These are phyloP conservation scores for Sporothrix brunneoviolacea DNA, from an alignment of 2,329 filamentous ascomycete species.

Conservation along the genomic window DNA sequence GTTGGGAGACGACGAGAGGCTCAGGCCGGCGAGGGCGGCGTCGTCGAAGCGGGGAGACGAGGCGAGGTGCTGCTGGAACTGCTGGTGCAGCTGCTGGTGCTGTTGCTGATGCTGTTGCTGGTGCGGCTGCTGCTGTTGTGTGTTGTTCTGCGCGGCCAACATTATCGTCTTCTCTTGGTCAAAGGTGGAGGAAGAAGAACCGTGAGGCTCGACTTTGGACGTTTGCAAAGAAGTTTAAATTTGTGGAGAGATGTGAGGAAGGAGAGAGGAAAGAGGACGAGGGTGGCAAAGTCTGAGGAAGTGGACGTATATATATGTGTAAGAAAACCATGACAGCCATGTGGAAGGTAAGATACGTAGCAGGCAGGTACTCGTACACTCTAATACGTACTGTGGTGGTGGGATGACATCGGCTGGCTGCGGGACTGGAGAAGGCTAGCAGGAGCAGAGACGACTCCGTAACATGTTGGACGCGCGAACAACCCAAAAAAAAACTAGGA, in stretches of 20 bases:
- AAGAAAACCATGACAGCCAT: background rate
- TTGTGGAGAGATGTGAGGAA: conserved; percentile 2
- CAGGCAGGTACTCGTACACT: conserved; percentile 2
- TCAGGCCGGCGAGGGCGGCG: conserved; percentile 19
- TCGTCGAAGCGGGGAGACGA: conserved; percentile 14
- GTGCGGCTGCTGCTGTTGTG: conserved; percentile 19
- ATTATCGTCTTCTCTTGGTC: conserved; percentile 13
- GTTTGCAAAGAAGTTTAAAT: background rate
- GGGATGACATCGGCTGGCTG: conserved; percentile 11
- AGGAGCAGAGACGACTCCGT: too few species aligned
- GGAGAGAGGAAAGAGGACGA: background rate
- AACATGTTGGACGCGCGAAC: background rate
- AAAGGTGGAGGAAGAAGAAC: background rate
- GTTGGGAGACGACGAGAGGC: conserved; percentile 25
- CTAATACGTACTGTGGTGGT: conserved; percentile 2
- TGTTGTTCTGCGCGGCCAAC: conserved; percentile 15
- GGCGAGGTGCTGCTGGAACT: conserved; percentile 13
- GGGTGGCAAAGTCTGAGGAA: conserved; percentile 6
- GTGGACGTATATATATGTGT: conserved; percentile 7
- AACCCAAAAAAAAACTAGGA: background rate
- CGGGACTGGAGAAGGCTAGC: conserved; percentile 3
- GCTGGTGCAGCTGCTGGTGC: background rate
- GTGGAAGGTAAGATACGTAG: conserved; percentile 4
- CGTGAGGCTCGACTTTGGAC: background rate
- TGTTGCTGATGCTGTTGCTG: conserved; percentile 26